Percentiles rank a stretch among this genome's conserved stretches.
Conservation (phyloP, 371 early-diverging fungal species). For the Phascolomyces articulosus region DNA sequence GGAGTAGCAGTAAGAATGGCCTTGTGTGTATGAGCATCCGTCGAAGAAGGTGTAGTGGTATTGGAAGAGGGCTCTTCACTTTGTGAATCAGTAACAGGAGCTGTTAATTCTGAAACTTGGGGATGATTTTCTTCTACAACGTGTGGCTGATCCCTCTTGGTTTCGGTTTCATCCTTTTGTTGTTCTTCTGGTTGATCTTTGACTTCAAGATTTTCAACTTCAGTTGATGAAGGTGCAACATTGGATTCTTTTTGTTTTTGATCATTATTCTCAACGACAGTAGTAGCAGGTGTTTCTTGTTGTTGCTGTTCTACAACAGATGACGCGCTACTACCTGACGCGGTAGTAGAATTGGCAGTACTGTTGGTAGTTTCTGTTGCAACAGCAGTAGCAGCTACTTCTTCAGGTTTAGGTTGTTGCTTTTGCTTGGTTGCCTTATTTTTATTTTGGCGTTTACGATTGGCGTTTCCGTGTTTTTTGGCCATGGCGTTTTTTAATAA, state of each 20-base stretch:
- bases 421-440: slow-evolving; percentile 10
- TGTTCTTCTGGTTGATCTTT: slow-evolving; percentile 1
- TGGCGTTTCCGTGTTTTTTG: slow-evolving; percentile 10
- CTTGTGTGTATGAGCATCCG: slow-evolving; percentile 2
- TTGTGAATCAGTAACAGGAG: slow-evolving; percentile 1
- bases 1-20: not conserved
- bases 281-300: too few relatives aligned
- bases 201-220: not conserved
- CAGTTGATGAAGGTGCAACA: not conserved
- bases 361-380: not conserved
- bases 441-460: slow-evolving; percentile 6
- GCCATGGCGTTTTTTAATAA: not conserved
- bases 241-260: not conserved
- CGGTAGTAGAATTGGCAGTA: not conserved
- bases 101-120: slow-evolving; percentile 2
- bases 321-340: slow-evolving; percentile 16
- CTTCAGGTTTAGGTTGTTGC: not conserved
- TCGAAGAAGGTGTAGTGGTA: not conserved
- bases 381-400: not conserved
- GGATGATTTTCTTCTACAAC: not conserved
- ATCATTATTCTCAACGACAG: not conserved
- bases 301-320: not conserved
- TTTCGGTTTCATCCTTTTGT: not conserved
- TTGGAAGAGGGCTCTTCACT: not conserved
- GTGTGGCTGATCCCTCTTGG: not conserved